Conservation (phyloP, 768 basidiomycete species). For the Leccinum subgranulosum region DNA sequence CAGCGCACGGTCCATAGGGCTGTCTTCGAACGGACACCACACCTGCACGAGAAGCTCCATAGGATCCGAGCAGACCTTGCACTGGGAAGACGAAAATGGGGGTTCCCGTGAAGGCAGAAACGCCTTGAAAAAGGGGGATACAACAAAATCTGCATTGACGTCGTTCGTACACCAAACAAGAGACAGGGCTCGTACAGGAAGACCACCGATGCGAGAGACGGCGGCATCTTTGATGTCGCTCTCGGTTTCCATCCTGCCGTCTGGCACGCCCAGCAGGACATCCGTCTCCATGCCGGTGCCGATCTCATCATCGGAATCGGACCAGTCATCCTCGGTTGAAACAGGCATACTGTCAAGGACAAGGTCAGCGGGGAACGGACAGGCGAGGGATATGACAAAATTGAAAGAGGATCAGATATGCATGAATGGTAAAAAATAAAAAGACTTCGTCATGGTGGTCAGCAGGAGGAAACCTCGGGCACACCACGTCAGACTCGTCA, state of each 20-base stretch:
- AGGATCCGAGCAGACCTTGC: conserved; percentile 65
- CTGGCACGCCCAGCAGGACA: conserved; percentile 78
- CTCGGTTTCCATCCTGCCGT: conserved; percentile 58
- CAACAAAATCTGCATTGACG: conserved; percentile 43
- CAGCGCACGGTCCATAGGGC: conserved; percentile 78
- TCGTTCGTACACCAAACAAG: conserved; percentile 44
- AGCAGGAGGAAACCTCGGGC: conserved; percentile 58
- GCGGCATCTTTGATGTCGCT: conserved; percentile 69
- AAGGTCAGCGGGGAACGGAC: conserved; percentile 2
- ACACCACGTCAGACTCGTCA: conserved; percentile 79
- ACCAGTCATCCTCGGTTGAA: conserved; percentile 60
- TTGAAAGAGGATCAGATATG: conserved; percentile 67
- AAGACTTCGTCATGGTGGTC: conserved; percentile 59
- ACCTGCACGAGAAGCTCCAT: conserved; percentile 86
- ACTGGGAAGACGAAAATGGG: conserved; percentile 58
- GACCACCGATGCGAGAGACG: conserved; percentile 87
- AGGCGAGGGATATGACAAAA: neutral
- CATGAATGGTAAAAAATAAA: conserved; percentile 85
- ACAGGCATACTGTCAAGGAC: conserved; percentile 37
- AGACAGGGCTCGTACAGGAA: conserved; percentile 69
- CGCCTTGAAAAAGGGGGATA: conserved; percentile 56
- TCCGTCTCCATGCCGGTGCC: conserved; percentile 59
- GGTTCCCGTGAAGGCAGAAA: conserved; percentile 67
- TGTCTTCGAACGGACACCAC: conserved; percentile 88
- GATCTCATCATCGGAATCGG: conserved; percentile 74